Base-by-base conservation (phyloP, 208 protist species). In the Trypanosomatidae sp. region DNA sequence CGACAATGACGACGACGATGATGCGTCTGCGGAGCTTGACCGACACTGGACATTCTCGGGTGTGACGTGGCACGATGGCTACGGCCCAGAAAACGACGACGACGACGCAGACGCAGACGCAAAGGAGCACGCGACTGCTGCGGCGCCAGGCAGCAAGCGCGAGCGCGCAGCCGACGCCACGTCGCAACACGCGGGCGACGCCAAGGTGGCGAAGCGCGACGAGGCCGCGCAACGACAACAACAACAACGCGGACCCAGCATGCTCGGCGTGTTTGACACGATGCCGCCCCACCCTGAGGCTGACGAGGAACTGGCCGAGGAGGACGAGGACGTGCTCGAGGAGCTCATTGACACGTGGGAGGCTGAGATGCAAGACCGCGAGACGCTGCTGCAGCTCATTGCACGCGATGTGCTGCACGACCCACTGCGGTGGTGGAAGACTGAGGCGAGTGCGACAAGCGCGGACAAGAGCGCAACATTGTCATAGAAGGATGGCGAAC, bases 211-310 rank as follows among this genome's bases (percentile, higher is more conserved):
- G n/a, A n/a, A n/a, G n/a, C n/a, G n/a, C n/a, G n/a, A n/a, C n/a
- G n/a, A n/a, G n/a, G n/a, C n/a, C n/a, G n/a, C n/a, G n/a, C n/a
- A n/a, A n/a, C n/a, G n/a, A n/a, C n/a, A n/a, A n/a, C n/a, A n/a
- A n/a, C n/a, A 53, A 44, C 35, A 45, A 38, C 61, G 53, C 15
- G 80, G 80, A 22, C 74, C 71, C 26, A 81, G 65, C 32, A 54
- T 89, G 50, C 56, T 89, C n/a, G 75, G 85, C 40, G 71, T 77
- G 7, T 89, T 89, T 55, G 63, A 51, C 33, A 43, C 63, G 24
- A 89, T 89, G 74, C 68, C 61, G 6, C 71, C 65, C 1, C 68
- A 78, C 54, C 80, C 80, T 0, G 62, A 68, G 16, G 68, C 78
- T 0, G 75, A 89, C 20, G 56, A 66, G 3, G 69, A 68, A 21